A percentile compares a stretch with the other conserved stretches of the same genome.
These are phyloP conservation scores for Exophiala alcalophila DNA, from an alignment of 2,329 filamentous ascomycete genomes.

Conservation along the genomic window DNA sequence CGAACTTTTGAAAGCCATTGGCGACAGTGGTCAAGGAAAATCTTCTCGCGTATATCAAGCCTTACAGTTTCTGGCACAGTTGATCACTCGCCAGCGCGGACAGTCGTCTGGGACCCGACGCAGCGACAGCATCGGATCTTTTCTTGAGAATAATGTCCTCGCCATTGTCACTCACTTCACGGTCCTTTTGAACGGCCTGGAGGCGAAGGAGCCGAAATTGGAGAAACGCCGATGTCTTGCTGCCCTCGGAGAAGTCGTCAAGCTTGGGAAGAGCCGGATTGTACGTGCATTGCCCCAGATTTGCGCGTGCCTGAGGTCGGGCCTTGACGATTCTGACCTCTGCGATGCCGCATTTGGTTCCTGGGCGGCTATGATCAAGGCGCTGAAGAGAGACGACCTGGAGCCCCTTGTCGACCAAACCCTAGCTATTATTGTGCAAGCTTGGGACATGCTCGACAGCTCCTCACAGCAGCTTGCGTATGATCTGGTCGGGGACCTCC, in stretches of 20 bases:
- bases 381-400: constrained; percentile 75
- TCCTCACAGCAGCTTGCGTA: constrained; percentile 59
- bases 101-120: constrained; percentile 48
- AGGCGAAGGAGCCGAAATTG: constrained; percentile 53
- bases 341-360: constrained; percentile 75
- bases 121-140: constrained; percentile 63
- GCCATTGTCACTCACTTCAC: constrained; percentile 83
- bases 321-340: constrained; percentile 71
- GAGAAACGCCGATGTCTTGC: constrained; percentile 77
- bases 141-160: constrained; percentile 78
- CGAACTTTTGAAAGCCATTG: constrained; percentile 76
- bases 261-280: constrained; percentile 68
- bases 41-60: constrained; percentile 58
- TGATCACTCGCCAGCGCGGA: constrained; percentile 49
- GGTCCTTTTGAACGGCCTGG: constrained; percentile 69
- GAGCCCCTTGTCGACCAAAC: constrained; percentile 80
- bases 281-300: constrained; percentile 82
- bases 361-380: constrained; percentile 75
- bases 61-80: constrained; percentile 48
- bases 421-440: constrained; percentile 77
- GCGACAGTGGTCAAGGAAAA: constrained; percentile 59
- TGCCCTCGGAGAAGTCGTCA: constrained; percentile 85
- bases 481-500: constrained; percentile 61
- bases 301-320: constrained; percentile 85
- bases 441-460: constrained; percentile 69